These are phyloP conservation scores for Malassezia sympodialis DNA, from an alignment of 1,284 basidiomycete species.

Conservation along the genomic window DNA sequence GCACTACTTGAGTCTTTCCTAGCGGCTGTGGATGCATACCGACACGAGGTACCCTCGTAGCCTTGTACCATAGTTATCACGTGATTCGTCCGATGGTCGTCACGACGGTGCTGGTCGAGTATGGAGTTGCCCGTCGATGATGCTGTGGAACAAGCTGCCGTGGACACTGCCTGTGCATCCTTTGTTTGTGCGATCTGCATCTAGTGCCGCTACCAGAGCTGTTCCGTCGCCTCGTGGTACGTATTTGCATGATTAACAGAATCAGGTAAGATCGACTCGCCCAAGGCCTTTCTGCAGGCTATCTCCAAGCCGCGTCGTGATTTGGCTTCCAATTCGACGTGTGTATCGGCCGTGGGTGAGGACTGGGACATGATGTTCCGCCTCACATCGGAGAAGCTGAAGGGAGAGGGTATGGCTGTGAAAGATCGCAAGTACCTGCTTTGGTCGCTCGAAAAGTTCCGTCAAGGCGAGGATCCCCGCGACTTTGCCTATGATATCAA, in stretches of 20 bases:
- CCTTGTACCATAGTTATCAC: neutral
- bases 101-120: neutral
- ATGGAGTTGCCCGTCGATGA: neutral
- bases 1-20: neutral
- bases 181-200: neutral
- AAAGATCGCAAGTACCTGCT: conserved; percentile 61
- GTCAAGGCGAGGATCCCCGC: conserved; percentile 55
- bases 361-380: conserved; percentile 63
- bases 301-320: conserved; percentile 65
- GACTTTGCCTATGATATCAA: conserved; percentile 59
- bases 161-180: neutral
- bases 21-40: conserved; percentile 2
- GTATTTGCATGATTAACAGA: neutral
- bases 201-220: neutral
- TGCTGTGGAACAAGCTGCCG: neutral
- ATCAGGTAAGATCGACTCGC: conserved; percentile 6
- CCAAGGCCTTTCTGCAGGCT: conserved; percentile 57
- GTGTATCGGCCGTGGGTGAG: conserved; percentile 48
- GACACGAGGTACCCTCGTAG: neutral
- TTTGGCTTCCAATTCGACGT: conserved; percentile 47
- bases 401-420: conserved; percentile 58
- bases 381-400: conserved; percentile 56
- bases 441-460: conserved; percentile 70
- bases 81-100: conserved; percentile 1
- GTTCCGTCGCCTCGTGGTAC: conserved; percentile 10